A percentile compares a stretch with the other conserved stretches of the same genome.
These are phyloP conservation scores for Mucor lusitanicus DNA, from an alignment of 371 early-diverging fungal genomes.

Conservation along the genomic window DNA sequence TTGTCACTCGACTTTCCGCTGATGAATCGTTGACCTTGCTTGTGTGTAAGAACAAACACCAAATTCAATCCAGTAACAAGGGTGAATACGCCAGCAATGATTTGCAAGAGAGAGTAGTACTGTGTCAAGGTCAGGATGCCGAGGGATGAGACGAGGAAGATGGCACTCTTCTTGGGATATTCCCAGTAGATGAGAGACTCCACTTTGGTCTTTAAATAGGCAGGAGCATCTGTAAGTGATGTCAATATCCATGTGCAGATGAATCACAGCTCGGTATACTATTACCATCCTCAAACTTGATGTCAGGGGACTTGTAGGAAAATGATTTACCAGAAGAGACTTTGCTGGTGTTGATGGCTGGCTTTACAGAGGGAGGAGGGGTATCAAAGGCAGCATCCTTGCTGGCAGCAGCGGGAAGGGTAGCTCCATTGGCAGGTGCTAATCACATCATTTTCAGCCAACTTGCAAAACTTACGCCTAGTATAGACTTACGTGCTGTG, in stretches of 20 bases:
- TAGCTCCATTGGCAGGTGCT: not conserved
- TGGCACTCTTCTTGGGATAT: constrained; percentile 47
- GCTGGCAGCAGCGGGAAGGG: constrained; percentile 1
- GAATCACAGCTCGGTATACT: not conserved
- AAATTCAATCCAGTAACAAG: constrained; percentile 53
- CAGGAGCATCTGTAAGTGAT: constrained; percentile 33
- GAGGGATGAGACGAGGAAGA: constrained; percentile 33
- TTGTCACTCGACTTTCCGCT: constrained; percentile 43
- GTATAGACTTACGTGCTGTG: constrained; percentile 5
- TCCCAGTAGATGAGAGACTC: constrained; percentile 61
- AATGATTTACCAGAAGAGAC: not conserved
- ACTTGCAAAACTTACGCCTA: not conserved
- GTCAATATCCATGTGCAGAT: not conserved
- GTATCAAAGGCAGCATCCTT: constrained; percentile 12
- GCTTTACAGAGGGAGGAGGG: constrained; percentile 19
- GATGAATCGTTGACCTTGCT: constrained; percentile 42
- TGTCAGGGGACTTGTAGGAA: constrained; percentile 24
- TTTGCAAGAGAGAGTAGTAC: constrained; percentile 58
- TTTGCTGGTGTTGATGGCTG: not conserved
- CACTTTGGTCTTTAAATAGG: constrained; percentile 46
- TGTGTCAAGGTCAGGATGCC: constrained; percentile 49
- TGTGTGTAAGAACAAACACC: constrained; percentile 56
- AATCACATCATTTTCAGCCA: not conserved
- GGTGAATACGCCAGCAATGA: constrained; percentile 51
- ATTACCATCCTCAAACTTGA: constrained; percentile 56